Evolutionary conservation across 768 basidiomycete genomes (phyloP).

Genomic region (Tylopilus vinaceipallidus): DNA sequence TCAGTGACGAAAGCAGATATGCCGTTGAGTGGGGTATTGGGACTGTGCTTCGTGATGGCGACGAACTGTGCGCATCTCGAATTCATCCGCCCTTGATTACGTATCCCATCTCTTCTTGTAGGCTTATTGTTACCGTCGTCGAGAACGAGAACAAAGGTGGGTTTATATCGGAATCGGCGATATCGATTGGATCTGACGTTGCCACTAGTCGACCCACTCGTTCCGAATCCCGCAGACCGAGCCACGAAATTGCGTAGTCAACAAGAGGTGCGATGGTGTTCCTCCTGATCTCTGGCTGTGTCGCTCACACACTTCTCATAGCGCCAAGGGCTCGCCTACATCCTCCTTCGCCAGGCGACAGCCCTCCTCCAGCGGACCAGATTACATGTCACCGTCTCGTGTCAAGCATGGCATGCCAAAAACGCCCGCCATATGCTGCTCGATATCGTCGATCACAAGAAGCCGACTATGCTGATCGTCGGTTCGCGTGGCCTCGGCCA

Average conservation of each 20-base stretch:
- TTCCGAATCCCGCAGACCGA: constrained; percentile 72
- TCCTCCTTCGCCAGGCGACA: constrained; percentile 87
- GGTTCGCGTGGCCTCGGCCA: constrained; percentile 90
- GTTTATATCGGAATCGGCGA: constrained; percentile 13
- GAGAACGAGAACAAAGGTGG: constrained; percentile 90
- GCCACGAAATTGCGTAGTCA: constrained; percentile 80
- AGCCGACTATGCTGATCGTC: constrained; percentile 91
- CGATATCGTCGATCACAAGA: constrained; percentile 84
- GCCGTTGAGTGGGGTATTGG: constrained; percentile 99
- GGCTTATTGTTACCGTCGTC: constrained; percentile 83
- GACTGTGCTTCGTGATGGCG: constrained; percentile 91
- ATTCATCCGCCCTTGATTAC: neutral
- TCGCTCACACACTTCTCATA: constrained; percentile 29
- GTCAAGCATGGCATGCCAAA: constrained; percentile 98
- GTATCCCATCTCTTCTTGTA: constrained; percentile 18
- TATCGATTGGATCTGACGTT: constrained; percentile 2
- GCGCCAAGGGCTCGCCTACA: constrained; percentile 87
- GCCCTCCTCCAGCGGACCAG: constrained; percentile 87
- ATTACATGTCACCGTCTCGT: constrained; percentile 81
- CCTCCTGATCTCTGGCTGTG: constrained; percentile 3
- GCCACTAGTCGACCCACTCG: constrained; percentile 58
- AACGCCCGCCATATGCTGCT: constrained; percentile 88
- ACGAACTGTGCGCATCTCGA: constrained; percentile 60
- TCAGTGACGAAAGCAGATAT: constrained; percentile 91
- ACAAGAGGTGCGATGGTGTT: constrained; percentile 66